Evolutionary conservation across 176 grass and related monocot genomes (phyloP).

Genomic region (Microstegium vimineum): DNA sequence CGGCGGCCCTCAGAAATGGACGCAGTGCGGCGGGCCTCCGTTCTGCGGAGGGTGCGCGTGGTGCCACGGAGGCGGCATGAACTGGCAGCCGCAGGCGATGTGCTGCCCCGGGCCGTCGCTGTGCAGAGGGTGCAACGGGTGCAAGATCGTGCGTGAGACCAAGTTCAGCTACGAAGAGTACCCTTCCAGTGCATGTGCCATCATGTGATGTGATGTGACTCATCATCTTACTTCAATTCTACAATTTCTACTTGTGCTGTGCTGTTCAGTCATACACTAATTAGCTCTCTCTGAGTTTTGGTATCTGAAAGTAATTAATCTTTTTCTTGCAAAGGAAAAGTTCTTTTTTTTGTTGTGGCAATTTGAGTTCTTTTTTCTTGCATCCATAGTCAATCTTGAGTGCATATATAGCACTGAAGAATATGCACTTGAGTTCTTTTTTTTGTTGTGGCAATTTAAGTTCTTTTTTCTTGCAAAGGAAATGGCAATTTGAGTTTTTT

Average conservation of each 20-base stretch:
- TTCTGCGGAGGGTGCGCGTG: slow-evolving; percentile 35
- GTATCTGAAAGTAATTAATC: too few relatives aligned
- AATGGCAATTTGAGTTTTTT: too few relatives aligned
- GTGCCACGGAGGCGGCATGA: too few relatives aligned
- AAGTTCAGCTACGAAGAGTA: slow-evolving; percentile 58
- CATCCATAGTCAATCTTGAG: too few relatives aligned
- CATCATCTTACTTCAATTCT: background rate
- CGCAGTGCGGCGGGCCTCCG: slow-evolving; percentile 21
- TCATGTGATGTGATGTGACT: slow-evolving; percentile 51
- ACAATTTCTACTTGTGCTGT: too few relatives aligned
- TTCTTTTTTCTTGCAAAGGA: too few relatives aligned
- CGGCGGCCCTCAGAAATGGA: background rate
- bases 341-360: background rate
- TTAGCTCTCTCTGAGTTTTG: background rate
- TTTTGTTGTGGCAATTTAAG: background rate
- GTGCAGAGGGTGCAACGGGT: slow-evolving; percentile 52
- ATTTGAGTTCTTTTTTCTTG: background rate
- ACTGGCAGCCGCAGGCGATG: background rate
- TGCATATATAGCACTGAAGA: too few relatives aligned
- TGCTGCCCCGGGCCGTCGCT: slow-evolving; percentile 30
- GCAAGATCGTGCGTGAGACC: slow-evolving; percentile 27
- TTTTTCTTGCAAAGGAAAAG: background rate
- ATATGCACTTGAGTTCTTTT: too few relatives aligned
- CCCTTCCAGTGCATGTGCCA: slow-evolving; percentile 9
- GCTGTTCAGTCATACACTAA: too few relatives aligned